Conservation (phyloP, 208 protist species). For the Porcisia deanei region DNA sequence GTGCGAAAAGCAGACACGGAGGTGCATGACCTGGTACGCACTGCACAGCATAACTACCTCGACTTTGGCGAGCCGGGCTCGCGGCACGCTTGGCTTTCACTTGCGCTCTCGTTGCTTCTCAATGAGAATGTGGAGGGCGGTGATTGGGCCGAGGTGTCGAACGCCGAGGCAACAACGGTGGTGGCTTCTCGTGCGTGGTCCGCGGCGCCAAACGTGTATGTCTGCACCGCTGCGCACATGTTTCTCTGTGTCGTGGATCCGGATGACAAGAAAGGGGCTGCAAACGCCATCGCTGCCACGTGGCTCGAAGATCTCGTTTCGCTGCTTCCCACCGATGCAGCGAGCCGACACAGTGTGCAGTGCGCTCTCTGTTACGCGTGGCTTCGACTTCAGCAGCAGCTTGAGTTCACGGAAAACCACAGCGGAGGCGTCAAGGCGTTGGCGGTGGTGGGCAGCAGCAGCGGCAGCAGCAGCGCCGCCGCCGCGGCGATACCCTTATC, state of each 20-base stretch:
- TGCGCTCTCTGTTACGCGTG: constrained; percentile 60
- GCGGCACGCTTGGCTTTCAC: constrained; percentile 31
- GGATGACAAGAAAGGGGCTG: constrained; percentile 22
- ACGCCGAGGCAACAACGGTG: not conserved
- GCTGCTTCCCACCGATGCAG: constrained; percentile 29
- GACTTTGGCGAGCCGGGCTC: constrained; percentile 30
- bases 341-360: constrained; percentile 37
- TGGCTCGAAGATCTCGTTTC: constrained; percentile 60
- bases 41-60: constrained; percentile 37
- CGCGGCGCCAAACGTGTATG: constrained; percentile 26
- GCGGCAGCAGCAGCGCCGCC: not conserved
- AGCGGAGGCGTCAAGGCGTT: not conserved
- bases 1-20: constrained; percentile 14
- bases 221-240: constrained; percentile 71
- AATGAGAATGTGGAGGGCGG: not conserved
- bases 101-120: constrained; percentile 28
- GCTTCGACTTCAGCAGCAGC: constrained; percentile 29
- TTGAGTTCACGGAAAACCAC: not conserved
- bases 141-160: not conserved
- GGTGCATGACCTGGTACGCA: constrained; percentile 32
- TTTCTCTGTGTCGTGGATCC: constrained; percentile 48
- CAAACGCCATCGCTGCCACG: constrained; percentile 18
- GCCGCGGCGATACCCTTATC: not conserved
- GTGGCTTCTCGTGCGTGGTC: not conserved
- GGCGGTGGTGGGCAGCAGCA: not conserved